Percentiles rank a stretch among this genome's conserved stretches.
Evolutionary conservation across 225 moss, liverwort and hornwort genomes (phyloP).

Genomic region (Pleurozium schreberi): DNA sequence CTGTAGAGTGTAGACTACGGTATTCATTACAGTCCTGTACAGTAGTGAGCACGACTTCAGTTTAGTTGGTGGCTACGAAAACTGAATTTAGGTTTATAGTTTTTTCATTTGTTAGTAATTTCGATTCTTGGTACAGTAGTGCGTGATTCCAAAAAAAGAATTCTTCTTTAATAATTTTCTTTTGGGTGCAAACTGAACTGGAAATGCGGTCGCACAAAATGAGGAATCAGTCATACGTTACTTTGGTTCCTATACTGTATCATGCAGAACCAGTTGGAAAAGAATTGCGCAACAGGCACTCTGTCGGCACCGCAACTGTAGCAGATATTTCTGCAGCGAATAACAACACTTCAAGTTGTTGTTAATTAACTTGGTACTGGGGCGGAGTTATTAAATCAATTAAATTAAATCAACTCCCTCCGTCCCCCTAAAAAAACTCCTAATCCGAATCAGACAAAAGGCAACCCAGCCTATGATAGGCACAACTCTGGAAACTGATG

Average conservation of each 20-base stretch:
- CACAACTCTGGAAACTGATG: too few relatives aligned
- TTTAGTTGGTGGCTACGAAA: background rate
- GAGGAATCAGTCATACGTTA: background rate
- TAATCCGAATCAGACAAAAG: background rate
- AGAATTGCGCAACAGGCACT: slow-evolving; percentile 11
- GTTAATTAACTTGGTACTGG: background rate
- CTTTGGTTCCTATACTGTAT: too few relatives aligned
- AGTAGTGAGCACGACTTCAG: background rate
- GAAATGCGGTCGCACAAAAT: background rate
- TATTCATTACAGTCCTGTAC: too few relatives aligned
- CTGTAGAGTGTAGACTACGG: background rate
- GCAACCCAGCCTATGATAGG: too few relatives aligned
- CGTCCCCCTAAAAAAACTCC: background rate
- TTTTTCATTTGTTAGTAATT: background rate
- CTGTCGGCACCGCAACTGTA: background rate
- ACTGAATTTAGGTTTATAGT: background rate
- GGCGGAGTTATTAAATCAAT: too few relatives aligned
- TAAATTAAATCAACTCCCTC: too few relatives aligned
- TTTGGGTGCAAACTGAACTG: too few relatives aligned
- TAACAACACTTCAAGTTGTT: too few relatives aligned
- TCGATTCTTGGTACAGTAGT: too few relatives aligned
- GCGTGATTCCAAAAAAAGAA: background rate
- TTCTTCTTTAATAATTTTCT: background rate
- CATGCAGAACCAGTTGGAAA: background rate
- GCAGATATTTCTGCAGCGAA: background rate